Percentiles rank a stretch among this genome's conserved stretches.
phyloP scores from a whole-genome alignment of 78 protist species.

The Isochrysis galbana region DNA sequence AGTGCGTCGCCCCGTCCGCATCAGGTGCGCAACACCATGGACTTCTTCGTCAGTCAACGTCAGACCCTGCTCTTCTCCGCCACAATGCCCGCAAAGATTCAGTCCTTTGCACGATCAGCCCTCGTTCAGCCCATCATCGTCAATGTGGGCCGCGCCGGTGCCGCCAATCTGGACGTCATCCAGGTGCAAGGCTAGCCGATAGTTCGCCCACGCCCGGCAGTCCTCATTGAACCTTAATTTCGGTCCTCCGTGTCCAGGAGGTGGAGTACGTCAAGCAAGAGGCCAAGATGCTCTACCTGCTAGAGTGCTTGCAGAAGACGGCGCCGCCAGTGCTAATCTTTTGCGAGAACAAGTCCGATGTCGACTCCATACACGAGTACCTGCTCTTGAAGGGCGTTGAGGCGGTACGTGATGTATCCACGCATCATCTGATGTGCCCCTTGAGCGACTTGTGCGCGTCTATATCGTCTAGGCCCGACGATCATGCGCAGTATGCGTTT shows the following conservation, averaged over 20 bases:
- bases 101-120: slow-evolving; percentile 60
- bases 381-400: slow-evolving; percentile 87
- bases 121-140: slow-evolving; percentile 86
- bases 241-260: slow-evolving; percentile 55
- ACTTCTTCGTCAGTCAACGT: slow-evolving; percentile 72
- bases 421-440: too few species aligned
- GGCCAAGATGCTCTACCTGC: slow-evolving; percentile 87
- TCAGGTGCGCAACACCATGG: slow-evolving; percentile 77
- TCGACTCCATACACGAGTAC: slow-evolving; percentile 96
- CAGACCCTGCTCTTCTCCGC: slow-evolving; percentile 93
- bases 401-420: too few species aligned
- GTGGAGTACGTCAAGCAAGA: slow-evolving; percentile 86
- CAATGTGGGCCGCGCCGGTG: slow-evolving; percentile 94
- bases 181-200: slow-evolving; percentile 33
- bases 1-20: too few species aligned
- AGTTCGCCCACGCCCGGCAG: neutral
- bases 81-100: slow-evolving; percentile 90
- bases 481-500: too few species aligned
- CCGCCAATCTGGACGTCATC: slow-evolving; percentile 90
- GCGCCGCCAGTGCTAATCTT: slow-evolving; percentile 97
- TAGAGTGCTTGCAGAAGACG: slow-evolving; percentile 97
- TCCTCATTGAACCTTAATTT: too few species aligned
- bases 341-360: slow-evolving; percentile 89
- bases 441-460: too few species aligned
- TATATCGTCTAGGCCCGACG: too few species aligned